Evolutionary conservation across 140 eudicot species (phyloP).

Genomic region (Senecio squalidus): DNA sequence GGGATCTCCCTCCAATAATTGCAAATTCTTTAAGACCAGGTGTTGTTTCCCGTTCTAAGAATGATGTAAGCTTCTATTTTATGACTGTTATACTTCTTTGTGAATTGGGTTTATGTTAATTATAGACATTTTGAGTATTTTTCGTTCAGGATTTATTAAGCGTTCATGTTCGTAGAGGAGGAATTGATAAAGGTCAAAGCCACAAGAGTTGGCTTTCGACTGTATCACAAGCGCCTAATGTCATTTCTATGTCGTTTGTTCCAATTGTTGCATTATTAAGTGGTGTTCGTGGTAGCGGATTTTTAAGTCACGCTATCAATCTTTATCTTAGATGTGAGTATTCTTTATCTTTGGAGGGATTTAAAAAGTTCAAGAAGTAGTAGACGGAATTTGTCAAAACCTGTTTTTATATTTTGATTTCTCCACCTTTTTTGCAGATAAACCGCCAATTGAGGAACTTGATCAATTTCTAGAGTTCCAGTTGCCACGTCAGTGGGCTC

Average conservation of each 20-base stretch:
- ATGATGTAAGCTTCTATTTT: conserved; percentile 45
- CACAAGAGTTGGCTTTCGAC: conserved; percentile 89
- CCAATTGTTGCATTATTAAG: no score
- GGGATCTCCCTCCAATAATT: conserved; percentile 56
- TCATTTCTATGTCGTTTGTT: conserved; percentile 85
- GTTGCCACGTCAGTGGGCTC: conserved; percentile 97
- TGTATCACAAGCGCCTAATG: conserved; percentile 80
- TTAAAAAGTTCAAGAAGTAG: no score
- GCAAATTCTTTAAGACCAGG: no score
- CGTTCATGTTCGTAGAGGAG: no score
- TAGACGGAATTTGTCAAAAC: background rate
- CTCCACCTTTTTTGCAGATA: conserved; percentile 46
- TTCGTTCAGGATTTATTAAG: no score
- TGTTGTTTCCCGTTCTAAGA: conserved; percentile 59
- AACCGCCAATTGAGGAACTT: conserved; percentile 93
- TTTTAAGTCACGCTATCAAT: no score
- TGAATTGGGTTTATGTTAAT: conserved; percentile 62
- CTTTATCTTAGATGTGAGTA: conserved; percentile 90
- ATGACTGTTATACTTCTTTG: conserved; percentile 35
- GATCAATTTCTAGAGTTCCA: conserved; percentile 89
- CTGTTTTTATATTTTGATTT: background rate
- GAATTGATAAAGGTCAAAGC: conserved; percentile 71
- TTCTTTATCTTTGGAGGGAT: no score
- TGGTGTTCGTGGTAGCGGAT: no score
- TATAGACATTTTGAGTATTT: background rate